These are phyloP conservation scores for Globisporangium yorkense DNA, from an alignment of 352 stramenopile species.

Conservation along the genomic window DNA sequence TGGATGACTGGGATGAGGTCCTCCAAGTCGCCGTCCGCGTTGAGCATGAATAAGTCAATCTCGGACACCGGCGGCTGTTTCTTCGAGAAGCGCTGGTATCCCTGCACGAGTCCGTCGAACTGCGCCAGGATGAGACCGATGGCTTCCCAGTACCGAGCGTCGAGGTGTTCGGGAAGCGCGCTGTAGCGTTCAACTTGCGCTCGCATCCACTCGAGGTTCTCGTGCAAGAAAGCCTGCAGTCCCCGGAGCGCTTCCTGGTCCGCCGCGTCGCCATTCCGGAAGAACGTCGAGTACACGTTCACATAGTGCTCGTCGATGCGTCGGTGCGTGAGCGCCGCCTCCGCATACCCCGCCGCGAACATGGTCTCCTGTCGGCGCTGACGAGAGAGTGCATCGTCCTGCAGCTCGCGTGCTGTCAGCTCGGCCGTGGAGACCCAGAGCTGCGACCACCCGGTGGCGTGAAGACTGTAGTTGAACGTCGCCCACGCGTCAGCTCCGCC, in stretches of 20 bases:
- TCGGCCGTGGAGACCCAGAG: constrained; percentile 39
- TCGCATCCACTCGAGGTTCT: constrained; percentile 43
- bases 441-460: constrained; percentile 43
- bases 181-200: constrained; percentile 24
- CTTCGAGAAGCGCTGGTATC: constrained; percentile 28
- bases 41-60: constrained; percentile 48
- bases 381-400: constrained; percentile 3
- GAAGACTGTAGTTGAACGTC: constrained; percentile 49
- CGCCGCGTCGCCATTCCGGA: constrained; percentile 22
- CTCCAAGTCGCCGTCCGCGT: constrained; percentile 47
- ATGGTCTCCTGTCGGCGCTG: constrained; percentile 28
- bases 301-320: constrained; percentile 60
- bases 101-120: constrained; percentile 44
- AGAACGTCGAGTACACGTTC: constrained; percentile 50
- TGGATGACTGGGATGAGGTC: constrained; percentile 39
- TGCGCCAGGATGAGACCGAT: constrained; percentile 34
- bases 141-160: constrained; percentile 29
- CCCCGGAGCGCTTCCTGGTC: constrained; percentile 22
- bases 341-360: constrained; percentile 51
- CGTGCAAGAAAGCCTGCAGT: constrained; percentile 30
- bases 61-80: constrained; percentile 16
- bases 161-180: constrained; percentile 11
- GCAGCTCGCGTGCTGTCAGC: constrained; percentile 16
- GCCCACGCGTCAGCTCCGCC: constrained; percentile 24
- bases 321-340: constrained; percentile 52